Evolutionary conservation across 371 early-diverging fungal species (phyloP).

Genomic region (Syncephalastrum contaminatum): DNA sequence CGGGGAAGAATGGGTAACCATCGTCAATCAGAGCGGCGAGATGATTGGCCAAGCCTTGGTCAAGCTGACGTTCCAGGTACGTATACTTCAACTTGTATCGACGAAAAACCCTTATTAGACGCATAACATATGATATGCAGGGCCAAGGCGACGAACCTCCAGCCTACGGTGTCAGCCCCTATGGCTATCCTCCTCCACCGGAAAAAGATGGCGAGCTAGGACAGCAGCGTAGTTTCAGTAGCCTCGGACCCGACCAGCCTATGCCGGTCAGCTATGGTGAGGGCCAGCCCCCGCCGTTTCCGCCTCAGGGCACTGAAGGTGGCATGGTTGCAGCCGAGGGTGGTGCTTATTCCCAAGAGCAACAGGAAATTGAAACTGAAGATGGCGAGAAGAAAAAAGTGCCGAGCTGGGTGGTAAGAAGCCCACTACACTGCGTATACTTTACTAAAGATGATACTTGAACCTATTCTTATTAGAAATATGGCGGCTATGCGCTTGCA

Average conservation of each 20-base stretch:
- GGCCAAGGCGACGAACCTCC: not conserved
- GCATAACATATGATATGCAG: not conserved
- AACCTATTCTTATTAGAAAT: constrained; percentile 25
- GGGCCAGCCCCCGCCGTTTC: constrained; percentile 24
- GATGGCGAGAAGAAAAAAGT: constrained; percentile 19
- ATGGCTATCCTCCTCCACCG: no score
- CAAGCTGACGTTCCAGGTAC: constrained; percentile 20
- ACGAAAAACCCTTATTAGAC: constrained; percentile 6
- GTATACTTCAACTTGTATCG: not conserved
- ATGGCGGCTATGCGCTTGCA: constrained; percentile 40
- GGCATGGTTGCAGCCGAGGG: constrained; percentile 3
- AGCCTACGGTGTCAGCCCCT: not conserved
- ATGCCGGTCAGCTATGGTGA: constrained; percentile 27
- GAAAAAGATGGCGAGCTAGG: not conserved
- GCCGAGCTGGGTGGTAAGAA: constrained; percentile 43
- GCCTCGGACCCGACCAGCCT: constrained; percentile 26
- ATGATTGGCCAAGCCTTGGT: constrained; percentile 22
- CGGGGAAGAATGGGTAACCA: constrained; percentile 33
- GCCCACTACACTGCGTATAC: not conserved
- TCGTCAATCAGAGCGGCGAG: constrained; percentile 17
- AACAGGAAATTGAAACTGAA: constrained; percentile 3
- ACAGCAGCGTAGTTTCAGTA: constrained; percentile 12
- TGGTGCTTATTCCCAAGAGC: not conserved
- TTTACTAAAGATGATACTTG: not conserved
- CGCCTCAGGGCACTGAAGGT: constrained; percentile 13